Conservation (phyloP, 495 filamentous ascomycete genomes). For the Neurospora hispaniola region DNA sequence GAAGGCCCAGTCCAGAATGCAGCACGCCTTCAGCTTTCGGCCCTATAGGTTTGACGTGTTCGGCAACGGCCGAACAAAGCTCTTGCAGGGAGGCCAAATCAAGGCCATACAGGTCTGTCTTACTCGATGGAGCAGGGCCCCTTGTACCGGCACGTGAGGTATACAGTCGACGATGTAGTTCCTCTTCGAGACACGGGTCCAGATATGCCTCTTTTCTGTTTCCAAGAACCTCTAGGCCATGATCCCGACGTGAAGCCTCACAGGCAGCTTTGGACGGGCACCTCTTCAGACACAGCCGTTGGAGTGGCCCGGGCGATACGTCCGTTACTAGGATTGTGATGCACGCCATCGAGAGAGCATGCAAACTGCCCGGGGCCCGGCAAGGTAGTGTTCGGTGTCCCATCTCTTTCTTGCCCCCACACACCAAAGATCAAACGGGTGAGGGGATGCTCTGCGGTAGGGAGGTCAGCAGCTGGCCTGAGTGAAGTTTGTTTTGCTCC, state of each 20-base stretch:
- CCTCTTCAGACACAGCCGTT: constrained; percentile 5
- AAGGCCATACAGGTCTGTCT: constrained; percentile 18
- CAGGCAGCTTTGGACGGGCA: neutral
- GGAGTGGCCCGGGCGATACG: constrained; percentile 5
- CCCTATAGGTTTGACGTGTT: constrained; percentile 22
- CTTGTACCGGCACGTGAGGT: constrained; percentile 20
- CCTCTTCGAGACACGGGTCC: constrained; percentile 2
- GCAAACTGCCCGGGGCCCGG: constrained; percentile 1
- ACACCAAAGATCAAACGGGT: neutral
- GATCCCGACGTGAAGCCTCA: constrained; percentile 4
- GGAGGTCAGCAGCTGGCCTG: neutral
- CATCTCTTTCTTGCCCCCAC: neutral
- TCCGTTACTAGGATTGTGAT: constrained; percentile 11
- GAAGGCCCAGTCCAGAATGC: constrained; percentile 7
- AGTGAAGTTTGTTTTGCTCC: neutral
- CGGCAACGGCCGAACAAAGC: constrained; percentile 25
- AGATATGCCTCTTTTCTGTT: neutral
- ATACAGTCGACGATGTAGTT: constrained; percentile 1
- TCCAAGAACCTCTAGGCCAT: constrained; percentile 5
- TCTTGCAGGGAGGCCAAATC: constrained; percentile 18
- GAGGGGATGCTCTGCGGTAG: neutral
- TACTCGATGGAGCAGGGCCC: constrained; percentile 8
- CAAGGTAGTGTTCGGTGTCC: neutral
- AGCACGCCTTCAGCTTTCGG: constrained; percentile 16
- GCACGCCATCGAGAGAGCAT: constrained; percentile 5